These are phyloP conservation scores for Melampsora abietis-canadensis DNA, from an alignment of 1,284 basidiomycete species.

Conservation along the genomic window DNA sequence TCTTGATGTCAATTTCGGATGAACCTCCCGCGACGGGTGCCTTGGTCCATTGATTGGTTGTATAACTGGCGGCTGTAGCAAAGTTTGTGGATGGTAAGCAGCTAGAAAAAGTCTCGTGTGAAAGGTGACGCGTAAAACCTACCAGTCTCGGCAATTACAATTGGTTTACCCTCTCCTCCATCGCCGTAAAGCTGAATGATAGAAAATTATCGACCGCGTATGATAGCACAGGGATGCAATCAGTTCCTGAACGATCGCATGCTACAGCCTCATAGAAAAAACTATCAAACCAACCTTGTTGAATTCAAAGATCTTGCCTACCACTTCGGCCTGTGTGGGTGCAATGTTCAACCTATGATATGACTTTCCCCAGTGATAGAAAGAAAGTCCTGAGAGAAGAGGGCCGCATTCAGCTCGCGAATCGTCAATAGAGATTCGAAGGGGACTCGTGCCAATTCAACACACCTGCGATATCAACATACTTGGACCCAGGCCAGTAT, in stretches of 20 bases:
- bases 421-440: background rate
- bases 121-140: background rate
- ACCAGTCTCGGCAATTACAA: constrained; percentile 30
- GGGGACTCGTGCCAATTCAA: background rate
- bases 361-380: constrained; percentile 29
- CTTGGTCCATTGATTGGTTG: constrained; percentile 1
- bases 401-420: background rate
- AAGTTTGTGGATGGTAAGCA: background rate
- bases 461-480: constrained; percentile 31
- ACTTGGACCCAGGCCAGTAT: constrained; percentile 32
- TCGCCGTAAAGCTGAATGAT: constrained; percentile 19
- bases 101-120: background rate
- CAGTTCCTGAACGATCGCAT: background rate
- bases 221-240: background rate
- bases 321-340: background rate
- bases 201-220: background rate
- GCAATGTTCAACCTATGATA: constrained; percentile 1
- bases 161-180: constrained; percentile 13
- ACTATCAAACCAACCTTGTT: constrained; percentile 8
- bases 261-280: background rate
- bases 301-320: constrained; percentile 17
- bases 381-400: constrained; percentile 15
- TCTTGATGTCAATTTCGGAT: constrained; percentile 26
- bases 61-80: constrained; percentile 22
- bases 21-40: constrained; percentile 13